Base-by-base conservation (phyloP, 306 rosid species). In the Prunus fruticosa region DNA sequence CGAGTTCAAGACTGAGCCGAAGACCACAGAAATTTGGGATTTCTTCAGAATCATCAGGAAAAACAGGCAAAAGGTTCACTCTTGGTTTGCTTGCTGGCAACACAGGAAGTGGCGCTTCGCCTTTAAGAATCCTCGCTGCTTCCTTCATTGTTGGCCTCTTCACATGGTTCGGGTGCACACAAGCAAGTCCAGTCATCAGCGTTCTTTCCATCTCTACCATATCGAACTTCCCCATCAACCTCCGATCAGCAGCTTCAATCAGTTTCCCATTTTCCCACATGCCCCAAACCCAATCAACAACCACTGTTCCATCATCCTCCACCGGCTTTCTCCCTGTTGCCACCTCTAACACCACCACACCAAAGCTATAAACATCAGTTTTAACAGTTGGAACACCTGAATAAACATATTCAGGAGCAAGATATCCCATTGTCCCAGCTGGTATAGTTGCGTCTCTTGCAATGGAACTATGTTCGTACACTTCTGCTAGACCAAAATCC, bases 371-470 rank as follows among this genome's bases (percentile, higher is more conserved):
- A 8, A 91, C 93, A 76, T 93, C 96, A 2, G 91, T 89, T 78
- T 91, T 90, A 23, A 76, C 82, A 5, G 91, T 91, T 8, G 97
- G 93, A 79, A 93, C 88, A 18, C 97, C 97, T 0, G 93, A 84
- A 67, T 83, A 93, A 54, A 89, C 93, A 38, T 93, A 93, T 38
- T 91, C 93, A 1, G 98, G 97, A 38, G 98, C 97, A 3, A 94
- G 91, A 69, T 91, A 91, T 9, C 97, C 98, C 88, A 91, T 81
- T 62, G 97, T 91, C 70, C 98, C 97, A 0, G 97, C 98, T 3
- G 96, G 91, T 52, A 86, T 79, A 9, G 97, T 90, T 49, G 97
- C 93, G 43, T 86, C 84, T 72, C 96, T 86, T 41, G 86, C 84
- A 13, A 50, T 52, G 12, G 73, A 83, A 74, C 91, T 82, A 72